Evolutionary conservation across 1,139 yeast genomes (phyloP), one percentile per base, ranked within the genome.

Genomic region (Taphrina betulina): DNA sequence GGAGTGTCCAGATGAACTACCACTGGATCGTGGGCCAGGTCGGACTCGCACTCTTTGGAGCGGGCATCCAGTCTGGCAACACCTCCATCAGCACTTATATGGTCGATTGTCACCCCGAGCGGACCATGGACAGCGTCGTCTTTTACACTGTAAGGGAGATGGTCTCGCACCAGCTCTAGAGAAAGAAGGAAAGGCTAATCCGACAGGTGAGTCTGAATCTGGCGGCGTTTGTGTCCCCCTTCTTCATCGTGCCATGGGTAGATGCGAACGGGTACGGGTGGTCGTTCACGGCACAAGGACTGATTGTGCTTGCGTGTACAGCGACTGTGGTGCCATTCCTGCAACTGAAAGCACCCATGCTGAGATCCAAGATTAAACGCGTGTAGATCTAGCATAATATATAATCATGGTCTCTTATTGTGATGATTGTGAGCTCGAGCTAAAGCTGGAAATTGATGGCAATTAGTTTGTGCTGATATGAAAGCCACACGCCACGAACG

Each of bases 211-310:
- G 43, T 17, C 14, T 55, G 22, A 57, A 57, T 37, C 16, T 57
- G n/a, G 55, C 59, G 16, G 59, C 59, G 2, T 54, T 57, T 35
- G 40, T 35, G 20, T 19, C 22, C 24, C 58, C 59, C 14, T 54
- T 51, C 53, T 54, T 54, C 29, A 24, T 40, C 7, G 57, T 52
- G n/a, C 34, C 20, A 12, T 54, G 58, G 58, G 57, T 52, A 5
- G 20, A 16, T 24, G 34, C 17, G 24, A 37, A 14, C 22, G 56
- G 14, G 63, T 60, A 12, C 58, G 56, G 24, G 61, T 58, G 37
- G 65, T 62, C 50, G 64, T 63, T 17, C 40, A 44, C 51, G 19
- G 51, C 51, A 14, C 51, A 41, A 28, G 45, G 45, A 10, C 45
- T 41, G 12, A 41, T 41, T 7, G 23, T 35, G n/a, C 34, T 41